Evolutionary conservation across 495 filamentous ascomycete genomes (phyloP).

Genomic region (Gamarada debralockiae): DNA sequence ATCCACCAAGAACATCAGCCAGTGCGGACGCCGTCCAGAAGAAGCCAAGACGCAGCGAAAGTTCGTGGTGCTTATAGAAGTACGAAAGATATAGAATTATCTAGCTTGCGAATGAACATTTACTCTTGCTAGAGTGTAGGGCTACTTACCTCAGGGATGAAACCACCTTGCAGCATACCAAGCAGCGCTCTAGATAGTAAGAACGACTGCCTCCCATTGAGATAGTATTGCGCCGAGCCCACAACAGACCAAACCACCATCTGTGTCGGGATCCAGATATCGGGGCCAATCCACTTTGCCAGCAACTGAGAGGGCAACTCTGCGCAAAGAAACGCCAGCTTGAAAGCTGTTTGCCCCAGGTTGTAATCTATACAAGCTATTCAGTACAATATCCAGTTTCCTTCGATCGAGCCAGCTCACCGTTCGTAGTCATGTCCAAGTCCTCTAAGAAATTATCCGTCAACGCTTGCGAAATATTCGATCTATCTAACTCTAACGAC

Average conservation of each 20-base stretch:
- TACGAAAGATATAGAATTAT: constrained; percentile 68
- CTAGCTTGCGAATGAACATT: constrained; percentile 29
- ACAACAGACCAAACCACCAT: constrained; percentile 79
- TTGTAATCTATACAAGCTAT: constrained; percentile 53
- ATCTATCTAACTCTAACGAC: constrained; percentile 75
- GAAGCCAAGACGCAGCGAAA: constrained; percentile 61
- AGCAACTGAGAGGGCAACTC: constrained; percentile 75
- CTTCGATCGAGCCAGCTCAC: constrained; percentile 16
- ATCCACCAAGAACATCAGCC: constrained; percentile 63
- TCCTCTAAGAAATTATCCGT: constrained; percentile 63
- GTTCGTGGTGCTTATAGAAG: constrained; percentile 70
- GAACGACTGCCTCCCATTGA: constrained; percentile 59
- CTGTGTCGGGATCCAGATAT: constrained; percentile 81
- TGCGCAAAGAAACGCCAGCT: constrained; percentile 60
- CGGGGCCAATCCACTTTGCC: constrained; percentile 72
- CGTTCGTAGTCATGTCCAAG: constrained; percentile 61
- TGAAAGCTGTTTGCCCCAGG: constrained; percentile 73
- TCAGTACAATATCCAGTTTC: not conserved
- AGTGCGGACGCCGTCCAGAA: constrained; percentile 72
- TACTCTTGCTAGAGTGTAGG: too few species aligned
- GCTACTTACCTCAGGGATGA: constrained; percentile 41
- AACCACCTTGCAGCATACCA: constrained; percentile 74
- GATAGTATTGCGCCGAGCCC: constrained; percentile 62
- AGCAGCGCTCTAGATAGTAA: constrained; percentile 61
- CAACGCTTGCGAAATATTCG: constrained; percentile 58